Base-by-base conservation (phyloP, 2,329 filamentous ascomycete genomes). In the Leptographium flavum region DNA sequence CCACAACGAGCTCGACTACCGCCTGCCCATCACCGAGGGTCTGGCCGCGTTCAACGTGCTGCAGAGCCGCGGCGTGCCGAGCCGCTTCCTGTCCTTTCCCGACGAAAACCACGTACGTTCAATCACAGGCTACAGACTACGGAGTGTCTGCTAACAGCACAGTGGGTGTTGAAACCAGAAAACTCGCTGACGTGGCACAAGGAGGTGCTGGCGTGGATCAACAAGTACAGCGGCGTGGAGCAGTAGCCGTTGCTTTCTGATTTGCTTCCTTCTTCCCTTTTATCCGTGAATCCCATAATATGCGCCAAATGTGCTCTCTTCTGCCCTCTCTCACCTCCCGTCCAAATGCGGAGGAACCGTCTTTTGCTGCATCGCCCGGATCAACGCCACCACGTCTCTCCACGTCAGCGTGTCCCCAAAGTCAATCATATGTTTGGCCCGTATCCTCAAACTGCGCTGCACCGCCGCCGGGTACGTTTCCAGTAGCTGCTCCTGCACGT, bases 171-270 rank as follows among this genome's bases (percentile, higher is more conserved):
- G 45, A 94, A 94, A 59, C 85, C 83, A 0, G 90, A 95, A 63
- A 96, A 96, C 60, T 83, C 80, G 4, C 66, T 95, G 17, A 72
- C 93, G 19, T 96, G 92, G 92, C 87, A 96, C 57, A 74, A 74
- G 46, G 83, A 87, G 47, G 87, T 96, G 15, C 58, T 95, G 27
- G 76, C 76, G 46, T 95, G 84, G 78, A 79, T 81, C 51, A 81
- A 80, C 54, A 73, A 77, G 56, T 77, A 75, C 53, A 70, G 70
- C n/a, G n/a, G n/a, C n/a, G n/a, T n/a, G n/a, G n/a, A n/a, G n/a
- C n/a, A n/a, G n/a, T n/a, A n/a, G n/a, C 8, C 3, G 13, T 28
- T 3, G 27, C 27, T 28, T 28, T 37, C 4, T 22, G 15, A 11
- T 46, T 38, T 38, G 17, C 30, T 32, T 43, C 19, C 19, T 39